Conservation (phyloP, 169 alveolate genomes). For the Blepharisma undulans region DNA sequence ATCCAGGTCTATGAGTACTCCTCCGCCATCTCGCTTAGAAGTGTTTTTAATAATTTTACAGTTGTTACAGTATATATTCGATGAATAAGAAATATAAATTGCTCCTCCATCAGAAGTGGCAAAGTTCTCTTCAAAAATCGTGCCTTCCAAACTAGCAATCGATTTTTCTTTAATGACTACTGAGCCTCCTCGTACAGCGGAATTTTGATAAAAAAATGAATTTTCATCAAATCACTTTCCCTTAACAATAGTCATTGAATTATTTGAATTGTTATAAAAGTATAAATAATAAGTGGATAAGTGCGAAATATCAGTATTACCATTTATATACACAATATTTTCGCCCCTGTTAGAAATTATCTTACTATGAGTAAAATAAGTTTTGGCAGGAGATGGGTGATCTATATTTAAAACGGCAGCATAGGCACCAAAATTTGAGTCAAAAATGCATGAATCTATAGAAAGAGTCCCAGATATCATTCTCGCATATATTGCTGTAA, state of each 20-base stretch:
- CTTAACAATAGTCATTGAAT: background rate
- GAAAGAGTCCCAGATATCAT: background rate
- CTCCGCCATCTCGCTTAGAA: background rate
- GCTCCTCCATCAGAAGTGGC: slow-evolving; percentile 29
- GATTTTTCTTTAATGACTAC: background rate
- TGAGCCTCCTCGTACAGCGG: background rate
- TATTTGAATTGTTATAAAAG: background rate
- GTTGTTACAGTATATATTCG: background rate
- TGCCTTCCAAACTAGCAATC: background rate
- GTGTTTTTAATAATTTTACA: background rate
- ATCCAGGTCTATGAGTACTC: background rate
- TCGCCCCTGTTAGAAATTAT: background rate
- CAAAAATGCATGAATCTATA: background rate
- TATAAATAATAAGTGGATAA: background rate
- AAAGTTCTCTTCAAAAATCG: background rate
- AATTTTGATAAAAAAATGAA: background rate
- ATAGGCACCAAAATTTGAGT: background rate
- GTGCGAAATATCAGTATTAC: background rate
- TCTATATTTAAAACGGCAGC: background rate
- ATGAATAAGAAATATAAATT: background rate
- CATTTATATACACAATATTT: background rate
- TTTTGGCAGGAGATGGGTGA: background rate
- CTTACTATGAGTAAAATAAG: background rate
- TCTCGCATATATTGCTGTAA: background rate
- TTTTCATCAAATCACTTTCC: background rate